Conservation (phyloP, 1,139 yeast genomes). For the Taiozyma sp. region DNA sequence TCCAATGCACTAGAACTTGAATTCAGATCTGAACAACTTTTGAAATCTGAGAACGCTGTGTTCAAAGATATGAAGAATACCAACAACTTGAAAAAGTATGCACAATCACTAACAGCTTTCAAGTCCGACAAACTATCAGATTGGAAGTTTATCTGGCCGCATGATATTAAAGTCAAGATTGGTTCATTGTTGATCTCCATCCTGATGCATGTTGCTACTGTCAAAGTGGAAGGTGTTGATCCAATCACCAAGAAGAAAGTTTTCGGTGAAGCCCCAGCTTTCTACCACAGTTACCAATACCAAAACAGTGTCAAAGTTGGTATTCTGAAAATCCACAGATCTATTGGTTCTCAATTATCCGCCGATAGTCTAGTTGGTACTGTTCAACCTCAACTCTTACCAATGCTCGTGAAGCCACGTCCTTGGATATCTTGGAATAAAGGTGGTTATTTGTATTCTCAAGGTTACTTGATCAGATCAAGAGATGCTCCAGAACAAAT, state of each 20-base stretch:
- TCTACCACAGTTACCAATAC: constrained; percentile 83
- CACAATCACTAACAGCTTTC: constrained; percentile 27
- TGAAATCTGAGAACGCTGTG: constrained; percentile 53
- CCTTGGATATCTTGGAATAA: constrained; percentile 80
- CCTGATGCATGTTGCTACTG: constrained; percentile 76
- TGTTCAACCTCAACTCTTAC: constrained; percentile 84
- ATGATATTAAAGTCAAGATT: constrained; percentile 65
- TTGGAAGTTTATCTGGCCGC: constrained; percentile 52
- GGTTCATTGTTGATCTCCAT: constrained; percentile 79
- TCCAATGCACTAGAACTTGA: constrained; percentile 86
- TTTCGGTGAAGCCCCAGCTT: constrained; percentile 80
- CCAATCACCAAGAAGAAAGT: constrained; percentile 69
- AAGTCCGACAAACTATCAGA: constrained; percentile 31
- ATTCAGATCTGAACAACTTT: constrained; percentile 62
- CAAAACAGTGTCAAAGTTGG: constrained; percentile 79
- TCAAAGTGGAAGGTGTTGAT: constrained; percentile 71
- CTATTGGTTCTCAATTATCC: constrained; percentile 60
- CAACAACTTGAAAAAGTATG: constrained; percentile 30
- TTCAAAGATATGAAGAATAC: constrained; percentile 33
- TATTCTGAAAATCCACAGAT: constrained; percentile 70
- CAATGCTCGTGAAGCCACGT: constrained; percentile 87
- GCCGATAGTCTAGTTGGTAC: constrained; percentile 63
- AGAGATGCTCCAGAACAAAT: constrained; percentile 86
- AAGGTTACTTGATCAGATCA: constrained; percentile 62
- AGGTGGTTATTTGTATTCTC: constrained; percentile 79